phyloP scores from a whole-genome alignment of 2,329 filamentous ascomycete species.

The Sclerotinia spermophila region DNA sequence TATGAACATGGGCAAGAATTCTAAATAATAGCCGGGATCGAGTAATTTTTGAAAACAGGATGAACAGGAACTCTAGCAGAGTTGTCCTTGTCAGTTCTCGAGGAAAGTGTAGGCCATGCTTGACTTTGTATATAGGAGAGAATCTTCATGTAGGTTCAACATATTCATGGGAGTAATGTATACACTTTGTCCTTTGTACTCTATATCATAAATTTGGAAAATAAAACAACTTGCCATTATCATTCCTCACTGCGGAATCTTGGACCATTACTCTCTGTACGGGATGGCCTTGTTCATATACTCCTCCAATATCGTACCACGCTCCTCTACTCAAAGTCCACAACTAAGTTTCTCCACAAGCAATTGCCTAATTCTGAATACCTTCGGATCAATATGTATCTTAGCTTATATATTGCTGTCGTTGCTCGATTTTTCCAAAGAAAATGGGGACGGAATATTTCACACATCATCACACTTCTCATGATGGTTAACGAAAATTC shows the following conservation, averaged over 20 bases:
- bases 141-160: rapidly evolving
- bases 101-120: neutral
- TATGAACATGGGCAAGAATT: neutral
- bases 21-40: too few species aligned
- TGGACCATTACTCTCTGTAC: neutral
- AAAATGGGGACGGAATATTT: neutral
- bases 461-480: neutral
- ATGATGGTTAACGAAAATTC: too few species aligned
- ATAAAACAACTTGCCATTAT: neutral
- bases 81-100: too few species aligned
- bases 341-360: rapidly evolving
- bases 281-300: neutral
- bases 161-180: neutral
- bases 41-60: too few species aligned
- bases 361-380: neutral
- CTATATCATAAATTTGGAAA: neutral
- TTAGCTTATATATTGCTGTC: neutral
- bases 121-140: neutral
- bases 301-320: neutral
- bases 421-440: rapidly evolving
- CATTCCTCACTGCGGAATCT: neutral
- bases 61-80: too few species aligned
- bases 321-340: neutral
- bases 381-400: neutral
- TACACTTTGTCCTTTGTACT: too few species aligned